Percentiles rank a stretch among this genome's conserved stretches.
phyloP scores from a whole-genome alignment of 2,329 filamentous ascomycete species.

The Ceratocystis cubensis region DNA sequence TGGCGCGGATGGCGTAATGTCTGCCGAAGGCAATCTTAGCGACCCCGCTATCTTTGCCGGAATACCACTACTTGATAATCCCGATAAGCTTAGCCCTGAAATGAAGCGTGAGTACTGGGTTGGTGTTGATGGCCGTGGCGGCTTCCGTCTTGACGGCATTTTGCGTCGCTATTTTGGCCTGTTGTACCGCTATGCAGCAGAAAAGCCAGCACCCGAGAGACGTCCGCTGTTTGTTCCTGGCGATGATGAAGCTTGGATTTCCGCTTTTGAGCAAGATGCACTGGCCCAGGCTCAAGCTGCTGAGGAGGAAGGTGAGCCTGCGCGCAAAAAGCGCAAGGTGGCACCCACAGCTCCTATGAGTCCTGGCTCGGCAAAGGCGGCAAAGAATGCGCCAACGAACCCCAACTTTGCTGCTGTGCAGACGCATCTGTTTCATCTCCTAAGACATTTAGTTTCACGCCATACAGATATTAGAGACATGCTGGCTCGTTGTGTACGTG shows the following conservation, averaged over 20 bases:
- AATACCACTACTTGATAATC: not conserved
- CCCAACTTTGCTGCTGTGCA: conserved; percentile 69
- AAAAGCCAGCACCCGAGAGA: conserved; percentile 50
- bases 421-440: conserved; percentile 82
- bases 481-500: conserved; percentile 55
- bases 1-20: conserved; percentile 88
- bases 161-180: conserved; percentile 84
- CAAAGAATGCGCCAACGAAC: conserved; percentile 22
- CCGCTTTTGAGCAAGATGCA: conserved; percentile 25
- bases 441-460: conserved; percentile 65
- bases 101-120: conserved; percentile 74
- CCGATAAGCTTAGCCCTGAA: conserved; percentile 44
- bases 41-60: conserved; percentile 68
- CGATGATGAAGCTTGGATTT: conserved; percentile 38
- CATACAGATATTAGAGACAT: conserved; percentile 78
- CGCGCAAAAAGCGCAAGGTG: conserved; percentile 39
- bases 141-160: conserved; percentile 79
- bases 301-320: conserved; percentile 32
- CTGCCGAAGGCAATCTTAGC: conserved; percentile 85
- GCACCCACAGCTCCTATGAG: conserved; percentile 5
- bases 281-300: conserved; percentile 27
- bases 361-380: conserved; percentile 21
- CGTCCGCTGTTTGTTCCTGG: conserved; percentile 61
- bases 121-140: conserved; percentile 63
- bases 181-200: conserved; percentile 64